Conservation (phyloP, 139 green algal genomes). For the Chlorella sp. region DNA sequence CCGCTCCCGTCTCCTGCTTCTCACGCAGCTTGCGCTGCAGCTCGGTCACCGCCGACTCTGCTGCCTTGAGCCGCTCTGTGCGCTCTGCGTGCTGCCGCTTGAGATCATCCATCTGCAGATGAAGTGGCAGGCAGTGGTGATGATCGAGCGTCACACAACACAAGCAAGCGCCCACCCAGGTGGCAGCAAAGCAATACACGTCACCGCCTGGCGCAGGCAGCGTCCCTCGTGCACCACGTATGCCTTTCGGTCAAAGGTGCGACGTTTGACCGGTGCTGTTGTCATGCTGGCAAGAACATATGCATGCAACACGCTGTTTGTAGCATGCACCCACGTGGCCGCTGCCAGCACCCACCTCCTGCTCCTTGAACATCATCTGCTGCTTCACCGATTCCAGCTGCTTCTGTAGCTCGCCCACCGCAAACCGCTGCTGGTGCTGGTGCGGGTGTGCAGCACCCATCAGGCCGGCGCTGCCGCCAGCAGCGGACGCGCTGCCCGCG, state of each 20-base stretch:
- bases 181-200: not conserved
- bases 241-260: too few species aligned
- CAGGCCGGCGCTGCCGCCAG: not conserved
- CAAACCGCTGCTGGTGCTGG: not conserved
- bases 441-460: not conserved
- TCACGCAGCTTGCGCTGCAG: not conserved
- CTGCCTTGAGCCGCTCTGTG: not conserved
- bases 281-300: not conserved
- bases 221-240: too few species aligned
- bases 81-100: not conserved
- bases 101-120: constrained; percentile 11
- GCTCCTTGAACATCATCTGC: constrained; percentile 44
- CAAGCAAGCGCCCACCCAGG: too few species aligned
- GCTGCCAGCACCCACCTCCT: constrained; percentile 34
- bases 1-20: not conserved
- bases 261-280: too few species aligned
- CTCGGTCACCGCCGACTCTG: not conserved
- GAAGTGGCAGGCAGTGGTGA: not conserved
- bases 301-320: not conserved
- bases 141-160: not conserved
- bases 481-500: not conserved
- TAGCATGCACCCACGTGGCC: not conserved
- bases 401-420: constrained; percentile 26
- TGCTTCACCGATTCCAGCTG: constrained; percentile 35
- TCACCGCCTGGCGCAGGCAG: not conserved